Evolutionary conservation across 1,284 basidiomycete genomes (phyloP), one percentile per base, ranked within the genome.

Genomic region (Megacollybia platyphylla): DNA sequence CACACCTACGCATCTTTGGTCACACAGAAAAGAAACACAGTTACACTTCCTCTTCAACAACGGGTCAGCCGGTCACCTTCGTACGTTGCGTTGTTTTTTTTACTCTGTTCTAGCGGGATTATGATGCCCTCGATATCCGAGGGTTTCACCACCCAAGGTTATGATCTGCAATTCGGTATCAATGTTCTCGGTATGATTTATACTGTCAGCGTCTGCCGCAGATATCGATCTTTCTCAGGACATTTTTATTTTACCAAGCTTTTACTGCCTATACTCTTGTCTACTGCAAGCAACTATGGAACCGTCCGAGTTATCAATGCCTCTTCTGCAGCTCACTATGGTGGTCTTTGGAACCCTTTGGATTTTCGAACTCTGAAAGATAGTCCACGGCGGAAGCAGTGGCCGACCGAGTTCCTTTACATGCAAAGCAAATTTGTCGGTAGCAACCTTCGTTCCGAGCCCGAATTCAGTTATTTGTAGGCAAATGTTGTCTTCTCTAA

Each of bases 91-190:
- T 32, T n/a, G 35, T 18, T 17, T 7, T 15, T 39, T 18, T 15
- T 26, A 11, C 5, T 29, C 27, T 8, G 26, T 45, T 49, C 20
- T 18, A 24, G 15, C 40, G 73, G 70, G 1, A 73, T 72, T 3
- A 63, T 77, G 5, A 73, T 72, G 46, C 49, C 50, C 0, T 56
- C 64, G 4, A 69, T 72, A 0, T 35, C 60, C 1, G 63, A 68
- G 1, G 50, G 57, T 46, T 48, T 68, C 29, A 81, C 79, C 0
- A 57, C 59, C 2, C 70, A 82, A 45, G 72, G 72, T 0, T 71
- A 69, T 47, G 70, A 75, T 36, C 57, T 75, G 7, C 70, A 71
- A 51, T 73, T 73, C 41, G 73, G 71, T 1, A 71, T 68, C 10
- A 76, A 75, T 44, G 58, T 62, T 7, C 56, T 73, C 10, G 69